These are phyloP conservation scores for Stenogyne calaminthoides DNA, from an alignment of 305 asterid genomes.

Conservation along the genomic window DNA sequence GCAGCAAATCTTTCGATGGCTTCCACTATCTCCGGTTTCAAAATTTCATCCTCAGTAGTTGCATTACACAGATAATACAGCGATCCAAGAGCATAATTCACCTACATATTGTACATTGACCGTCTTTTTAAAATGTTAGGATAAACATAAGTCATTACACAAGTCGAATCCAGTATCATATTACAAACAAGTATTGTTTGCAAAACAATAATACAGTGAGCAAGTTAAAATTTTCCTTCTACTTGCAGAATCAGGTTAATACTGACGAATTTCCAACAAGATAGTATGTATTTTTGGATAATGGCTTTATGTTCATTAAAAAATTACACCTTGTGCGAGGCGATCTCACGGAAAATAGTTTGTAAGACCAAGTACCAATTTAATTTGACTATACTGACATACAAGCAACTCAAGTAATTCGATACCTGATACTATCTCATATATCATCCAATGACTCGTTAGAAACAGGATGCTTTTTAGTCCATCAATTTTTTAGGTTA, in stretches of 20 bases:
- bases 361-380: neutral
- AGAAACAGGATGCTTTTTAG: neutral
- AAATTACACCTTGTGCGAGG: neutral
- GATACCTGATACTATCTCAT: neutral
- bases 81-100: constrained; percentile 73
- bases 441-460: neutral
- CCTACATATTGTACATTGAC: constrained; percentile 42
- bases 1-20: constrained; percentile 69
- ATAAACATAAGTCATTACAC: neutral
- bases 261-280: neutral
- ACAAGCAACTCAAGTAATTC: neutral
- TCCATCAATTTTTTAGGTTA: neutral
- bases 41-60: constrained; percentile 58
- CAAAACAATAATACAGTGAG: neutral
- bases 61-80: constrained; percentile 72
- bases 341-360: neutral
- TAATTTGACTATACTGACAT: neutral
- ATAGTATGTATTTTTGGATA: neutral
- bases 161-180: neutral
- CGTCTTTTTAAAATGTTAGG: neutral
- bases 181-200: neutral
- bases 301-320: neutral
- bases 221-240: neutral
- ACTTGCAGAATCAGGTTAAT: neutral
- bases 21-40: constrained; percentile 80